phyloP scores from a whole-genome alignment of 1,284 basidiomycete genomes.

The Sporisorium reilianum region DNA sequence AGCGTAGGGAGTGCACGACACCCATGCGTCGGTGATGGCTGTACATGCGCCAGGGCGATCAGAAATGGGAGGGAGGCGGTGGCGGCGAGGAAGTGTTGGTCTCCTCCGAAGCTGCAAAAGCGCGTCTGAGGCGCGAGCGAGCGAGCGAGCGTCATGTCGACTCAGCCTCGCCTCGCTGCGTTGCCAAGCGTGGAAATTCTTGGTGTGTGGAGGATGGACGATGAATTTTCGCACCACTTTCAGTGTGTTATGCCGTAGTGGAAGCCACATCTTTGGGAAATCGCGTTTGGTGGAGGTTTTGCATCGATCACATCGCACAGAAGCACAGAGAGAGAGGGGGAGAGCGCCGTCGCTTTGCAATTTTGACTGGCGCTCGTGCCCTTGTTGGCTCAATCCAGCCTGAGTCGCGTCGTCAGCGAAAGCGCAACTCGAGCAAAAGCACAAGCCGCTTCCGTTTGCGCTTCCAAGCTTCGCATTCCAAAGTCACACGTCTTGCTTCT shows the following conservation, averaged over 20 bases:
- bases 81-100: slow-evolving; percentile 3
- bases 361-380: slow-evolving; percentile 1
- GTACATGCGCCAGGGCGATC: neutral
- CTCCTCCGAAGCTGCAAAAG: neutral
- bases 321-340: slow-evolving; percentile 5
- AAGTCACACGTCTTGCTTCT: slow-evolving; percentile 2
- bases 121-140: no score
- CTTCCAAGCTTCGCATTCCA: slow-evolving; percentile 1
- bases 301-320: slow-evolving; percentile 43
- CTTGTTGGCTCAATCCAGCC: neutral
- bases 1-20: neutral
- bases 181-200: neutral
- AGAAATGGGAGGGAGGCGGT: neutral
- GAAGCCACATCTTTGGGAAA: neutral
- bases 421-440: neutral
- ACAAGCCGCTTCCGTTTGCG: no score
- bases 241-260: slow-evolving; percentile 2
- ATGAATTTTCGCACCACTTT: neutral
- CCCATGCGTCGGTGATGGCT: slow-evolving; percentile 8
- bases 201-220: neutral
- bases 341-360: neutral
- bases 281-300: slow-evolving; percentile 30
- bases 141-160: neutral
- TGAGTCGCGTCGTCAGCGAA: slow-evolving; percentile 48
- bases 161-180: neutral